These are phyloP conservation scores for Silene latifolia DNA, from an alignment of 148 eudicot species.

Conservation along the genomic window DNA sequence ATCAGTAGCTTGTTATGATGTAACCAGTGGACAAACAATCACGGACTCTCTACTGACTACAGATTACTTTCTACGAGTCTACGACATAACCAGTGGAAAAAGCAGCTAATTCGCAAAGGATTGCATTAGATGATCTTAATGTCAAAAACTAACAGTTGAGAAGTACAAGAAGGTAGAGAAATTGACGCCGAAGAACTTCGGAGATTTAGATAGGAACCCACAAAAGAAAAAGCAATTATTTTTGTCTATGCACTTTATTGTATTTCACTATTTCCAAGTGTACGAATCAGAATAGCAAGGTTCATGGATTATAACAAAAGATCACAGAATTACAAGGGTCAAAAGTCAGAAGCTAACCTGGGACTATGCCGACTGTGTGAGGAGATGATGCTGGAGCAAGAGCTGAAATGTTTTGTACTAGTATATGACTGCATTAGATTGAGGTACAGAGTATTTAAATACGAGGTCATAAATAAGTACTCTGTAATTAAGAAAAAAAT, in stretches of 20 bases:
- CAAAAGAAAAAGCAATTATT: not conserved
- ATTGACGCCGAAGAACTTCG: not conserved
- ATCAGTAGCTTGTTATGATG: not conserved
- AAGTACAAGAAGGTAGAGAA: not conserved
- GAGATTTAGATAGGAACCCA: not conserved
- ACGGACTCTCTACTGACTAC: not conserved
- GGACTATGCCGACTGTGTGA: constrained; percentile 51
- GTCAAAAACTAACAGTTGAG: not conserved
- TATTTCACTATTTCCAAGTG: no score
- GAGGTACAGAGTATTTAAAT: not conserved
- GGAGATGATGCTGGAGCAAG: constrained; percentile 49
- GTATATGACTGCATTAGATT: constrained; percentile 41
- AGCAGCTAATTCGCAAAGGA: not conserved
- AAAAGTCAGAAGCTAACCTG: constrained; percentile 31
- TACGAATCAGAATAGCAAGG: not conserved
- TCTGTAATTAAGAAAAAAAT: not conserved
- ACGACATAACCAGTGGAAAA: not conserved
- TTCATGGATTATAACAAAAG: not conserved
- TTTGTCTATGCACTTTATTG: not conserved
- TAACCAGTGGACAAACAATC: not conserved
- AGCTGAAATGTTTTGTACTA: constrained; percentile 45
- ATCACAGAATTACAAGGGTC: not conserved
- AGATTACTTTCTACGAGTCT: not conserved
- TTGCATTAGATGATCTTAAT: not conserved
- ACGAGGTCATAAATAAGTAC: constrained; percentile 1